Conservation (phyloP, 2,329 filamentous ascomycete genomes). For the Talaromyces atroroseus region DNA sequence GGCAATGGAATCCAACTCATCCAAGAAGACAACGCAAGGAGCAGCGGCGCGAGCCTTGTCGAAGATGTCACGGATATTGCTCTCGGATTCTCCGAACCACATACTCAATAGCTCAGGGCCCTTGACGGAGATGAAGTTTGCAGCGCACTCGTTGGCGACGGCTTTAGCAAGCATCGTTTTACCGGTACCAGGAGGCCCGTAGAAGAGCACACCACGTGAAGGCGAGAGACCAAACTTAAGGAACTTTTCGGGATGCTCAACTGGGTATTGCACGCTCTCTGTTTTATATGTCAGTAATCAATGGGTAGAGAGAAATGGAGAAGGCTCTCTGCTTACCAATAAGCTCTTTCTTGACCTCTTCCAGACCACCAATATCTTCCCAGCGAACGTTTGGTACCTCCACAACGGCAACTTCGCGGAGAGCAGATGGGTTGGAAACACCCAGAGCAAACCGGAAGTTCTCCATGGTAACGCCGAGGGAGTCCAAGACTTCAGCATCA, state of each 20-base stretch:
- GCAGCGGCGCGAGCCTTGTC: conserved; percentile 98
- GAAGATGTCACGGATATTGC: conserved; percentile 99
- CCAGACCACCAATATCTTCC: conserved; percentile 98
- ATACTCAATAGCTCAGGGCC: conserved; percentile 96
- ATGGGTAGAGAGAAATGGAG: neutral
- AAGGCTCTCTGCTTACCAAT: conserved; percentile 49
- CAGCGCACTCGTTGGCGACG: conserved; percentile 96
- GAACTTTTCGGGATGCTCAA: conserved; percentile 99
- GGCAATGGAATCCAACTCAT: conserved; percentile 97
- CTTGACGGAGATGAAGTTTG: conserved; percentile 99
- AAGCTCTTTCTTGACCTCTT: conserved; percentile 98
- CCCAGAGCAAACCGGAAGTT: conserved; percentile 99
- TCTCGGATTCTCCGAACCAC: conserved; percentile 99
- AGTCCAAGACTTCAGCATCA: conserved; percentile 96
- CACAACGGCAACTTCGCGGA: conserved; percentile 97
- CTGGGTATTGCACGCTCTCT: conserved; percentile 93
- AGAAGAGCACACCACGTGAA: conserved; percentile 97
- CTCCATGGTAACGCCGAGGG: conserved; percentile 97
- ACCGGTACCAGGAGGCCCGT: conserved; percentile 98
- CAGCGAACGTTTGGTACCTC: conserved; percentile 98
- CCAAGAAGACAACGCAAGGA: conserved; percentile 97
- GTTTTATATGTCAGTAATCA: neutral
- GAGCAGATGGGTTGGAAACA: conserved; percentile 95
- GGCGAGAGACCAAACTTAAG: conserved; percentile 99
- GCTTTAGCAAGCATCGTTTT: conserved; percentile 99